These are phyloP conservation scores for Fraxinus anomala DNA, from an alignment of 257 asterid species.

Conservation along the genomic window DNA sequence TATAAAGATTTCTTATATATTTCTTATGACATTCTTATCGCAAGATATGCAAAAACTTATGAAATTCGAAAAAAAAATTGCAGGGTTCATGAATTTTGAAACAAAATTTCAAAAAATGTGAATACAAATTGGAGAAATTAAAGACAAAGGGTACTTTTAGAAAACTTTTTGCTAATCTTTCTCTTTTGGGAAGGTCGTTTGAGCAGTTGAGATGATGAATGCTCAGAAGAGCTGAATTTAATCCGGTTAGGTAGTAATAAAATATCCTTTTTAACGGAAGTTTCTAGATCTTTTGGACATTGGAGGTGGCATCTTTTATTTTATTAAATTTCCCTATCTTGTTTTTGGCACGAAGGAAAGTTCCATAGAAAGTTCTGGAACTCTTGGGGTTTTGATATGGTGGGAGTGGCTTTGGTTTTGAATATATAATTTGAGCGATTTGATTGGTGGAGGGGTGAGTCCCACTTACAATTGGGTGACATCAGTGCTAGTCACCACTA, in stretches of 20 bases:
- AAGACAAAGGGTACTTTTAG: neutral
- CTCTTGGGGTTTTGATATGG: neutral
- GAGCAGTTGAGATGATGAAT: slow-evolving; percentile 15
- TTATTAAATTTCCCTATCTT: neutral
- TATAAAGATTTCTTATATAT: neutral
- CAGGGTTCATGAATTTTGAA: slow-evolving; percentile 3
- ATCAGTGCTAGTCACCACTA: neutral
- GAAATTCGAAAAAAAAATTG: neutral
- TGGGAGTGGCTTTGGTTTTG: neutral
- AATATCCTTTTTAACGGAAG: slow-evolving; percentile 24
- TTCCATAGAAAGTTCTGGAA: neutral
- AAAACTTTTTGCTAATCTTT: neutral
- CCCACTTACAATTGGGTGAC: neutral
- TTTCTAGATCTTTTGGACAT: slow-evolving; percentile 35
- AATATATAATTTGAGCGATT: neutral
- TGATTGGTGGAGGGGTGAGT: neutral
- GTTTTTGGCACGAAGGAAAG: neutral
- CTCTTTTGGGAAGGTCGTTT: slow-evolving; percentile 20
- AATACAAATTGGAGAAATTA: neutral
- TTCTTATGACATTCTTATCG: neutral
- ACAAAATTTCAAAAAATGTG: neutral
- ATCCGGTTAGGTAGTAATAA: neutral
- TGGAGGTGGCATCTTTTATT: slow-evolving; percentile 12
- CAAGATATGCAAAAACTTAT: neutral
- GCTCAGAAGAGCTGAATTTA: neutral